These are phyloP conservation scores for Stephania japonica DNA, from an alignment of 164 flowering plant genomes.

Conservation along the genomic window DNA sequence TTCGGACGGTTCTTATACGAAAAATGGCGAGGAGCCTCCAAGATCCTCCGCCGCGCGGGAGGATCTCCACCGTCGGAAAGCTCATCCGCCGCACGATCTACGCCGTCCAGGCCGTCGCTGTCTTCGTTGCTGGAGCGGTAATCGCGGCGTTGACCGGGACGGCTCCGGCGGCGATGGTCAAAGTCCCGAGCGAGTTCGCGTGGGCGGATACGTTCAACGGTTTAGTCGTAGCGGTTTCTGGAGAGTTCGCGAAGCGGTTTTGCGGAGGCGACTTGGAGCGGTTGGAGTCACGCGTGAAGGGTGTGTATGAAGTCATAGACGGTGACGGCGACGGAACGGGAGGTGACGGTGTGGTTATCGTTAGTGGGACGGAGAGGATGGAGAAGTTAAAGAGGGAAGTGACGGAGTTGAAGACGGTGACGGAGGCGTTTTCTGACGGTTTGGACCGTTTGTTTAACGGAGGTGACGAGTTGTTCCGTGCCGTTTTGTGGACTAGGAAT, in stretches of 20 bases:
- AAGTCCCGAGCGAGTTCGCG: slow-evolving; percentile 20
- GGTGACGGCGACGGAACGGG: slow-evolving; percentile 5
- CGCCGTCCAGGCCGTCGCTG: slow-evolving; percentile 26
- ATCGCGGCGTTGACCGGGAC: slow-evolving; percentile 19
- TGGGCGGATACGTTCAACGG: slow-evolving; percentile 28
- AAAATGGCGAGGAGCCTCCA: slow-evolving; percentile 16
- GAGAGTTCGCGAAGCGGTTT: slow-evolving; percentile 11
- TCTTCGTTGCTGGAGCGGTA: slow-evolving; percentile 23
- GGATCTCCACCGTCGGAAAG: slow-evolving; percentile 18
- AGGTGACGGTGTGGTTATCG: background rate
- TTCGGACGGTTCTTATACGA: slow-evolving; percentile 19
- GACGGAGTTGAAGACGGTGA: slow-evolving; percentile 22
- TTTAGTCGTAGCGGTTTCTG: slow-evolving; percentile 13
- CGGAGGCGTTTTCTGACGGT: slow-evolving; percentile 21
- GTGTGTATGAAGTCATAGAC: slow-evolving; percentile 16
- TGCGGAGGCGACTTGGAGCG: slow-evolving; percentile 14
- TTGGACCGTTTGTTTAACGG: slow-evolving; percentile 27
- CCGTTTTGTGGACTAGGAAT: slow-evolving; percentile 29
- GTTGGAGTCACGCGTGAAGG: slow-evolving; percentile 11
- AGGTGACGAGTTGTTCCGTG: slow-evolving; percentile 26
- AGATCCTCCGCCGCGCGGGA: slow-evolving; percentile 22
- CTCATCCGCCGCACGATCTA: slow-evolving; percentile 24
- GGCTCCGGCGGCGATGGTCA: slow-evolving; percentile 3
- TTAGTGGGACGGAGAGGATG: background rate
- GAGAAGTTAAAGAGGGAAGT: slow-evolving; percentile 13